A percentile compares a stretch with the other conserved stretches of the same genome.
Conservation (phyloP, 176 grass and related monocot genomes). For the Alopecurus myosuroides region DNA sequence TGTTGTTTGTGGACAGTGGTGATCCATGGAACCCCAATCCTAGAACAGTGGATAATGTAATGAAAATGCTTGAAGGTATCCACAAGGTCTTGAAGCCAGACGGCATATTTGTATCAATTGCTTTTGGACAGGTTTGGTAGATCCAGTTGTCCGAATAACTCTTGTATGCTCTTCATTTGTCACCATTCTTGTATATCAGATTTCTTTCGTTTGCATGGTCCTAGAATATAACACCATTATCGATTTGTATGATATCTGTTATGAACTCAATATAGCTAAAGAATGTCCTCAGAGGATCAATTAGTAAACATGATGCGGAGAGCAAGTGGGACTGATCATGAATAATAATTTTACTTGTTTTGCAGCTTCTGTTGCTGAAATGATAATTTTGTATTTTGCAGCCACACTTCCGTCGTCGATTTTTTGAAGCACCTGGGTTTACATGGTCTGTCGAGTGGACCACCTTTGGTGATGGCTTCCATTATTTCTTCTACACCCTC, state of each 20-base stretch:
- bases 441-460: conserved; percentile 83
- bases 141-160: background rate
- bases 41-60: conserved; percentile 63
- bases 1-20: conserved; percentile 86
- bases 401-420: conserved; percentile 72
- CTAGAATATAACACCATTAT: background rate
- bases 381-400: conserved; percentile 29
- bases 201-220: background rate
- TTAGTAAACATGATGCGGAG: background rate
- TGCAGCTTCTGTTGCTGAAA: background rate
- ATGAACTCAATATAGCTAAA: background rate
- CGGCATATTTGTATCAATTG: conserved; percentile 71
- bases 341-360: background rate
- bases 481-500: conserved; percentile 89
- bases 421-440: conserved; percentile 69
- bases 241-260: background rate
- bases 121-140: conserved; percentile 80
- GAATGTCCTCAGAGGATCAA: background rate
- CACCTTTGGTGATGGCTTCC: conserved; percentile 80
- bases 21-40: conserved; percentile 90
- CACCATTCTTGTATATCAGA: background rate
- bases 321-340: background rate
- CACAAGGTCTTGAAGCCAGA: conserved; percentile 81
- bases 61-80: conserved; percentile 84
- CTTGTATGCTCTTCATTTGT: background rate